Conservation (phyloP, 2,329 filamentous ascomycete species). For the Pseudofabraea citricarpa region DNA sequence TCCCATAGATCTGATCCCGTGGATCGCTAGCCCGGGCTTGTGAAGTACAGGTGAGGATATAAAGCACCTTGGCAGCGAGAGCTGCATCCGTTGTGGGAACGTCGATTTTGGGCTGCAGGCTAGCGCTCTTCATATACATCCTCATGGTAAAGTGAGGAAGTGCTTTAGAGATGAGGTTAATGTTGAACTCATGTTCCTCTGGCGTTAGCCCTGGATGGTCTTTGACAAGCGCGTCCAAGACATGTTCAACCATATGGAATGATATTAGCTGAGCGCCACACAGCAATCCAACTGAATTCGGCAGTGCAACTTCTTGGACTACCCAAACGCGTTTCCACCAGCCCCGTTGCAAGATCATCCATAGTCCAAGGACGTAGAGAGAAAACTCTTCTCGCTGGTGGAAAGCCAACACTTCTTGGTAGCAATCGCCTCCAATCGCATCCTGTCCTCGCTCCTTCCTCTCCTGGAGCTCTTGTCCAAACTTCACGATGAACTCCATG, state of each 20-base stretch:
- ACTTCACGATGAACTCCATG: slow-evolving; percentile 1
- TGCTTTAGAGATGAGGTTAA: neutral
- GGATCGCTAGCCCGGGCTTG: slow-evolving; percentile 2
- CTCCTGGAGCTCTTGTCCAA: neutral
- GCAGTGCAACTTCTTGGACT: neutral
- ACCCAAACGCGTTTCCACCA: slow-evolving; percentile 2
- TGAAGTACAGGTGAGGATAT: neutral
- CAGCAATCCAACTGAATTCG: neutral
- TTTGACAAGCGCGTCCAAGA: neutral
- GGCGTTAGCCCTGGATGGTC: neutral
- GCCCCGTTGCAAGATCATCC: neutral
- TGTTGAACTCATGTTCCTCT: neutral
- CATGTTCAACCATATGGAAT: neutral
- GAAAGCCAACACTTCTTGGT: neutral
- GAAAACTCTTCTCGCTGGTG: neutral
- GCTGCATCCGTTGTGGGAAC: neutral
- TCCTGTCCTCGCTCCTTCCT: neutral
- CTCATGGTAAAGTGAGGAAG: slow-evolving; percentile 1
- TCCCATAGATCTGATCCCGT: slow-evolving; percentile 4
- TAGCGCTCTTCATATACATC: neutral
- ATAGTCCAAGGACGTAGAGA: neutral
- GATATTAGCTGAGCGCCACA: neutral
- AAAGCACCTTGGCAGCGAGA: neutral
- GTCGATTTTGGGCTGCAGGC: neutral
- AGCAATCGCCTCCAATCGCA: neutral